Evolutionary conservation across 306 rosid genomes (phyloP).

Genomic region (Begonia masoniana): DNA sequence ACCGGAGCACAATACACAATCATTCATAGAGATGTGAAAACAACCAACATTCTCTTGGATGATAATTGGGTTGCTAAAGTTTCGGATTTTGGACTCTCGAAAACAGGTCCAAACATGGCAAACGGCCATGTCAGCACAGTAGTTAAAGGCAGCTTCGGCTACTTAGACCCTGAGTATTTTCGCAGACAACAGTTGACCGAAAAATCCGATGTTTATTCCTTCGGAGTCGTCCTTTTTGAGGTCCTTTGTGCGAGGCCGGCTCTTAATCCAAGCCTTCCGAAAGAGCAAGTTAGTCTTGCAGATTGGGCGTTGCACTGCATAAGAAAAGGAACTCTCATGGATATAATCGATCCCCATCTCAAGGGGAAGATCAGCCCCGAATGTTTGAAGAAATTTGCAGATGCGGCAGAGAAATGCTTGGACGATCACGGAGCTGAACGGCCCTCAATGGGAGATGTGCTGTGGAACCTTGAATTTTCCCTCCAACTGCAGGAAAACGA

Average conservation of each 20-base stretch:
- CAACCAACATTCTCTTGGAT: conserved; percentile 45
- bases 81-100: conserved; percentile 41
- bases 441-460: conserved; percentile 33
- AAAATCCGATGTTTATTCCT: conserved; percentile 41
- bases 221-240: conserved; percentile 45
- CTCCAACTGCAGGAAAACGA: conserved; percentile 34
- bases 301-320: conserved; percentile 43
- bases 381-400: conserved; percentile 35
- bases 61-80: conserved; percentile 46
- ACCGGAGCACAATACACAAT: conserved; percentile 43
- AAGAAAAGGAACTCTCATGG: conserved; percentile 26
- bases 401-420: conserved; percentile 40
- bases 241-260: conserved; percentile 37
- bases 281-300: conserved; percentile 43
- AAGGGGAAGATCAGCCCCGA: conserved; percentile 36
- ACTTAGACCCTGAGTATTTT: conserved; percentile 42
- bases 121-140: conserved; percentile 41
- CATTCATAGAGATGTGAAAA: conserved; percentile 43
- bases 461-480: conserved; percentile 42
- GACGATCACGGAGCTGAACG: conserved; percentile 30
- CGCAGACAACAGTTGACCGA: conserved; percentile 37
- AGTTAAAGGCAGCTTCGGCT: conserved; percentile 43
- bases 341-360: conserved; percentile 29
- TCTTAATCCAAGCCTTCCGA: conserved; percentile 32
- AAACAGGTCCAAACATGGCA: conserved; percentile 37